Evolutionary conservation across 768 basidiomycete species (phyloP).

Genomic region (Chalciporus chontae): DNA sequence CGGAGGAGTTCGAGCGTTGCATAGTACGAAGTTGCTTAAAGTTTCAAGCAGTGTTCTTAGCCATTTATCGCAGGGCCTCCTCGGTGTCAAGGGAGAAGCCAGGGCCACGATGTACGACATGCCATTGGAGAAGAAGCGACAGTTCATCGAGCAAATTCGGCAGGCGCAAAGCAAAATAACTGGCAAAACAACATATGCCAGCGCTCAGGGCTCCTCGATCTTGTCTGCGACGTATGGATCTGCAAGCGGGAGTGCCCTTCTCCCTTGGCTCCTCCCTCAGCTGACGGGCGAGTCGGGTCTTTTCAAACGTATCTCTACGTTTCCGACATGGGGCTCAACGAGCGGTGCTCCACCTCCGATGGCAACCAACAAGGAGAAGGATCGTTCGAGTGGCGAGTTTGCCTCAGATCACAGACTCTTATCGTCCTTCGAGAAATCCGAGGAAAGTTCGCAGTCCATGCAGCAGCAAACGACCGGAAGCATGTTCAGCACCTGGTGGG

Average conservation of each 20-base stretch:
- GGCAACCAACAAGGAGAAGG: conserved; percentile 26
- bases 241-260: conserved; percentile 48
- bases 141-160: conserved; percentile 57
- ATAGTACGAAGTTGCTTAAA: conserved; percentile 45
- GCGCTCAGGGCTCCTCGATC: conserved; percentile 27
- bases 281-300: conserved; percentile 68
- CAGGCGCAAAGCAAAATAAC: conserved; percentile 35
- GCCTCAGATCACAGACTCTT: conserved; percentile 21
- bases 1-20: conserved; percentile 59
- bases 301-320: conserved; percentile 64
- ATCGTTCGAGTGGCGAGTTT: conserved; percentile 40
- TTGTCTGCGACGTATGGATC: conserved; percentile 57
- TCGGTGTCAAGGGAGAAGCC: conserved; percentile 71
- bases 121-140: conserved; percentile 59
- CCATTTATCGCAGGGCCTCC: conserved; percentile 49
- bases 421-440: conserved; percentile 27
- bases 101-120: conserved; percentile 61
- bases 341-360: conserved; percentile 33
- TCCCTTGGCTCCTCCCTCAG: conserved; percentile 70
- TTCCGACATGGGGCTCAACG: conserved; percentile 51
- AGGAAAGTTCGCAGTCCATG: conserved; percentile 34
- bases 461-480: conserved; percentile 73
- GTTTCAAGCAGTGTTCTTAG: conserved; percentile 4
- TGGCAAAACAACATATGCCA: conserved; percentile 30
- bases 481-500: conserved; percentile 76